Evolutionary conservation across 2,329 filamentous ascomycete genomes (phyloP).

Genomic region (Trichoderma cornu-damae): DNA sequence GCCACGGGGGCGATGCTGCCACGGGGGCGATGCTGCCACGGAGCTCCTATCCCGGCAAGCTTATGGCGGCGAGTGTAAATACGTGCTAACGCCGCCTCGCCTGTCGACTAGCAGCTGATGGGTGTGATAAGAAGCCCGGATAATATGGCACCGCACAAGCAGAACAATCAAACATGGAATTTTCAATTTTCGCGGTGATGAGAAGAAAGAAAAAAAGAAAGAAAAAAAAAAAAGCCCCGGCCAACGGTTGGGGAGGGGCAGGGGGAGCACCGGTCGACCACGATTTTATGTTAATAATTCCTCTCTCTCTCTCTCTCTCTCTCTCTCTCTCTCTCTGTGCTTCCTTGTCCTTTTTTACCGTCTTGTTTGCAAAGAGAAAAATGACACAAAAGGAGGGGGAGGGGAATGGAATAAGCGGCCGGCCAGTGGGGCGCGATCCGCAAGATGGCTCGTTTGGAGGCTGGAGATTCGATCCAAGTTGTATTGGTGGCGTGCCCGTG

Average conservation of each 20-base stretch:
- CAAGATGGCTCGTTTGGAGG: constrained; percentile 1
- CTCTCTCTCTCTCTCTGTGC: no score
- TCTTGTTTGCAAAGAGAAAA: background rate
- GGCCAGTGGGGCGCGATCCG: constrained; percentile 15
- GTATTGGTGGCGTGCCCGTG: background rate
- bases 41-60: constrained; percentile 18
- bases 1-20: no score
- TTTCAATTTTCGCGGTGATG: no score
- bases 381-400: background rate
- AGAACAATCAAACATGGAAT: no score
- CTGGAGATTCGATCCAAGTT: background rate
- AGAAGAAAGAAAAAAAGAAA: no score
- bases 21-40: constrained; percentile 14
- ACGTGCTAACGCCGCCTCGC: constrained; percentile 14
- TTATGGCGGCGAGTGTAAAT: constrained; percentile 17
- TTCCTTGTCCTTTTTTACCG: background rate
- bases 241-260: no score
- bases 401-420: background rate
- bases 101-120: background rate
- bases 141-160: background rate
- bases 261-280: no score
- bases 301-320: no score
- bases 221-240: no score
- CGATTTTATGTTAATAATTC: background rate
- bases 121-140: background rate